Percentiles rank a stretch among this genome's conserved stretches.
Conservation (phyloP, 148 eudicot species). For the Arctostaphylos glauca region DNA sequence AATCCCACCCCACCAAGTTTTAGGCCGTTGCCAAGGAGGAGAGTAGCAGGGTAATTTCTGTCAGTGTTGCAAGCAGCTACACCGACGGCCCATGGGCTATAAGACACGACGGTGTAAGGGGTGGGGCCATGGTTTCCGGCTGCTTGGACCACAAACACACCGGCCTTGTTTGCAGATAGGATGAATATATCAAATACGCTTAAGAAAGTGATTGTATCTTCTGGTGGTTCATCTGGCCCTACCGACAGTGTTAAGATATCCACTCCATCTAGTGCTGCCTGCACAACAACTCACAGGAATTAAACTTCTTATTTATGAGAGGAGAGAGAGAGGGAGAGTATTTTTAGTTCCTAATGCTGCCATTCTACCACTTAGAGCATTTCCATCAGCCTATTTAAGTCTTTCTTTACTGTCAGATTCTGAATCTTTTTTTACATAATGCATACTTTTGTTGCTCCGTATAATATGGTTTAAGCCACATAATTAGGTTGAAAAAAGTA, state of each 20-base stretch:
- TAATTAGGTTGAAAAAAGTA: no score
- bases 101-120: slow-evolving; percentile 63
- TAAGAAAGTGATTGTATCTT: slow-evolving; percentile 76
- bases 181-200: slow-evolving; percentile 73
- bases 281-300: slow-evolving; percentile 11
- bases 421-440: no score
- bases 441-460: no score
- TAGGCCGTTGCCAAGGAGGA: slow-evolving; percentile 66
- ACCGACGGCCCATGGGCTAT: slow-evolving; percentile 90
- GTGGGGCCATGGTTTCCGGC: slow-evolving; percentile 83
- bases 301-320: background rate
- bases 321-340: no score
- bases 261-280: slow-evolving; percentile 86
- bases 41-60: slow-evolving; percentile 59
- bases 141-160: slow-evolving; percentile 85
- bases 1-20: slow-evolving; percentile 69
- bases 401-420: no score
- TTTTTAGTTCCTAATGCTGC: no score
- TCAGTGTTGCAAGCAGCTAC: slow-evolving; percentile 68
- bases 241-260: slow-evolving; percentile 72
- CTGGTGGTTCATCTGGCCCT: slow-evolving; percentile 90
- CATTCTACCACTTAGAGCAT: no score
- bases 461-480: no score
- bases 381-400: no score
- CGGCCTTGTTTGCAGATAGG: slow-evolving; percentile 75